Evolutionary conservation across 2,329 filamentous ascomycete species (phyloP).

Genomic region (Lecanicillium sp.): DNA sequence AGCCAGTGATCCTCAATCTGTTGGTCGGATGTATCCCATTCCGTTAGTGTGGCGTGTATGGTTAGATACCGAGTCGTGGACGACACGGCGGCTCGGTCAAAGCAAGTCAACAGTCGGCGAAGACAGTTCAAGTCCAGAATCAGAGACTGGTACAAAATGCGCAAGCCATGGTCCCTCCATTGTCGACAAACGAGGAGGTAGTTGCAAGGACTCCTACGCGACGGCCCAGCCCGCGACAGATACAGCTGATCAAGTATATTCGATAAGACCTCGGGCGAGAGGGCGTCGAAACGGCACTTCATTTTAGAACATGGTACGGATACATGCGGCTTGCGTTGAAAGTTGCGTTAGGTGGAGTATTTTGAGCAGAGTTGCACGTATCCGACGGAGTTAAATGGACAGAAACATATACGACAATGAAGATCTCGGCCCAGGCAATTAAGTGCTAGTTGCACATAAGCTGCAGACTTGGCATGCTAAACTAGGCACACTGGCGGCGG

Average conservation of each 20-base stretch:
- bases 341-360: no score
- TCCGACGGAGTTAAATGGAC: no score
- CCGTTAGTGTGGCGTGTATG: background rate
- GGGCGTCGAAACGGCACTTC: background rate
- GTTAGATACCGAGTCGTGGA: background rate
- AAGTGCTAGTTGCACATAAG: no score
- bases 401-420: no score
- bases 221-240: background rate
- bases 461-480: no score
- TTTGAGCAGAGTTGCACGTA: no score
- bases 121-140: background rate
- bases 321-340: no score
- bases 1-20: background rate
- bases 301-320: no score
- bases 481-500: no score
- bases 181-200: background rate
- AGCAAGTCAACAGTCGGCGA: background rate
- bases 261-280: background rate
- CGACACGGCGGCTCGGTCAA: background rate
- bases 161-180: background rate
- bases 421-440: no score
- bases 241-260: background rate
- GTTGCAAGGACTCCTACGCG: background rate
- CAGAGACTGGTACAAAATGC: background rate
- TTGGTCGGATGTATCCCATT: background rate